These are phyloP conservation scores for Solioccasus polychromus DNA, from an alignment of 768 basidiomycete genomes.

Conservation along the genomic window DNA sequence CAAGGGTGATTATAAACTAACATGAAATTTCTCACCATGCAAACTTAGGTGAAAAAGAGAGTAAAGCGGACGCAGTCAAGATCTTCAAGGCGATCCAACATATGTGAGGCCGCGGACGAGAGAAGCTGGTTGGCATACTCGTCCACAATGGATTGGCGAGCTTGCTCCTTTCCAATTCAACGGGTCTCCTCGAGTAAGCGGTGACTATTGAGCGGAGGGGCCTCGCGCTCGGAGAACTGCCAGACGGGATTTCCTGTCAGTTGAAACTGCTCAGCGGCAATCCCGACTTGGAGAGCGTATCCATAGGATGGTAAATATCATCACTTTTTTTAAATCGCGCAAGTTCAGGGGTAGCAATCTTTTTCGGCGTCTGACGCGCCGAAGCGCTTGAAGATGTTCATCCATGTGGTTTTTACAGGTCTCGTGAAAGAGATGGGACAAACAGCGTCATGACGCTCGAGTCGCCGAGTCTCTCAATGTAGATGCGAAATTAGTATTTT, in stretches of 20 bases:
- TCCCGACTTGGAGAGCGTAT: slow-evolving; percentile 76
- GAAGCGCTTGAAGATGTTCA: no score
- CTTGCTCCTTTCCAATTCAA: slow-evolving; percentile 40
- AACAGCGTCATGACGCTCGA: no score
- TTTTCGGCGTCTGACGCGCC: no score
- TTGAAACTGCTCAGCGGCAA: slow-evolving; percentile 88
- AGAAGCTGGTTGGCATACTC: slow-evolving; percentile 52
- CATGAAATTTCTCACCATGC: no score
- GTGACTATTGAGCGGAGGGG: slow-evolving; percentile 83
- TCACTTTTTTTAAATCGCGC: no score
- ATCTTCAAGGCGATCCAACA: slow-evolving; percentile 89
- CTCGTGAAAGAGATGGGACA: no score
- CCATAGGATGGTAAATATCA: slow-evolving; percentile 91
- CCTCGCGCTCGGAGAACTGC: slow-evolving; percentile 73
- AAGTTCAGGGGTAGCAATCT: no score
- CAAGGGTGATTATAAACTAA: no score
- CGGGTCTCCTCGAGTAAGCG: slow-evolving; percentile 70
- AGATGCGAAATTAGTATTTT: no score
- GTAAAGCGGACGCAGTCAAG: slow-evolving; percentile 77
- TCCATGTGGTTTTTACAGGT: no score
- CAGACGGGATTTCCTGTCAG: slow-evolving; percentile 94
- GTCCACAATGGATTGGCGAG: slow-evolving; percentile 41
- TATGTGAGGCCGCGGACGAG: slow-evolving; percentile 89
- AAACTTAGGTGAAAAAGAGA: no score
- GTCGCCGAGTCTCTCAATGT: no score